Base-by-base conservation (phyloP, 768 basidiomycete species). In the Boletus rubescentipes region DNA sequence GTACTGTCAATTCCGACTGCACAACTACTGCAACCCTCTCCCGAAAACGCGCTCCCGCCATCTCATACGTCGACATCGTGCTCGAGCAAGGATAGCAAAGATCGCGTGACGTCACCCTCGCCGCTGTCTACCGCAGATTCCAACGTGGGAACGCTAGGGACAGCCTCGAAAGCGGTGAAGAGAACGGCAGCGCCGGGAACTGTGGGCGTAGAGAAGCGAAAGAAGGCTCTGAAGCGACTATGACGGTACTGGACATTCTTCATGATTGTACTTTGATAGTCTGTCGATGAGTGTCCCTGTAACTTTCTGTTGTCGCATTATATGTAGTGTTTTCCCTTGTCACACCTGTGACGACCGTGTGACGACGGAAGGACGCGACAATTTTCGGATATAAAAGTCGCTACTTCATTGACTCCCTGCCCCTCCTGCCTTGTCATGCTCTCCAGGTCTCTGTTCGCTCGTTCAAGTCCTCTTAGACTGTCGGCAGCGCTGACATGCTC, bases 191-290 rank as follows among this genome's bases (percentile, higher is more conserved):
- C 86, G 1, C 79, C 84, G 0, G 78, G 79, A 2, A 74, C 72
- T 11, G 79, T 77, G 3, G 83, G 83, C 2, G 83, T 81, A 4
- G 90, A 91, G 72, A 93, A 93, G 75, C 77, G 91, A 69, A 93
- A 93, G 80, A 93, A 92, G 77, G 91, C 91, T 5, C 72, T 93
- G 61, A 93, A 89, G 72, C 77, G 91, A 58, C 71, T 93, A 69
- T 93, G 62, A 71, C 18, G 10, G 39, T 51, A 37, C 53, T 30
- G 51, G 55, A 43, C 49, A 45, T 23, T 16, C 39, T 40, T 43
- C 4, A 49, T 35, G 52, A 34, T 8, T 61, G 51, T 53, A 53
- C 31, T 36, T 15, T 31, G 29, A 21, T 53, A 40, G 46, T 41
- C 39, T 41, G 16, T 41, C 20, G 16, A 49, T 11, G 35, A n/a